Base-by-base conservation (phyloP, 768 basidiomycete species). In the Cystofilobasidium macerans region DNA sequence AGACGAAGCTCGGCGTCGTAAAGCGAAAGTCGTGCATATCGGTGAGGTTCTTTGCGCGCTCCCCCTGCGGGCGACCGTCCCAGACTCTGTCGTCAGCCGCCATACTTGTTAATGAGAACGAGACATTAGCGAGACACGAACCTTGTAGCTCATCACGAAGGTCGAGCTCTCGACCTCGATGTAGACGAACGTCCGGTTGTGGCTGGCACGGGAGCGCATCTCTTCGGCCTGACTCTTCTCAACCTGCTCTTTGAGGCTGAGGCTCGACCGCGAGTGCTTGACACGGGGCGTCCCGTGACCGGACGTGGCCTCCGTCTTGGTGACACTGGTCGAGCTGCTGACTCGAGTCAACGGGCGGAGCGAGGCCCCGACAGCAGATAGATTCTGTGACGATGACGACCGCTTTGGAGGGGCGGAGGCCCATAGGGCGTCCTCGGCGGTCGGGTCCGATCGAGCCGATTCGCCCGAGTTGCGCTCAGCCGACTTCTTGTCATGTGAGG, bases 21-120 rank as follows among this genome's bases (percentile, higher is more conserved):
- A 92, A 89, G 62, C 88, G 85, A 73, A 95, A 88, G 20, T 90
- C 90, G 62, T 86, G 86, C 69, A 78, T 65, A 64, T 80, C 75
- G 2, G 78, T 76, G 30, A 80, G 57, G 26, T 66, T 71, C 58
- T 66, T 73, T 57, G 63, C 71, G 71, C 73, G 77, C 69, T 67
- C 69, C 56, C 68, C 64, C 69, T 57, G 70, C 87, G 87, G 75
- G 64, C 32, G 24, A 47, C 13, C n/a, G n/a, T n/a, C n/a, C n/a
- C n/a, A n/a, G n/a, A n/a, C n/a, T n/a, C n/a, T n/a, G n/a, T n/a
- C n/a, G n/a, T n/a, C n/a, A n/a, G n/a, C n/a, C n/a, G n/a, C n/a
- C n/a, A n/a, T n/a, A n/a, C n/a, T n/a, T n/a, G n/a, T n/a, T n/a
- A n/a, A n/a, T n/a, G n/a, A n/a, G n/a, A n/a, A n/a, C n/a, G n/a